Base-by-base conservation (phyloP, 2,329 filamentous ascomycete species). In the Microsporum audouinii region DNA sequence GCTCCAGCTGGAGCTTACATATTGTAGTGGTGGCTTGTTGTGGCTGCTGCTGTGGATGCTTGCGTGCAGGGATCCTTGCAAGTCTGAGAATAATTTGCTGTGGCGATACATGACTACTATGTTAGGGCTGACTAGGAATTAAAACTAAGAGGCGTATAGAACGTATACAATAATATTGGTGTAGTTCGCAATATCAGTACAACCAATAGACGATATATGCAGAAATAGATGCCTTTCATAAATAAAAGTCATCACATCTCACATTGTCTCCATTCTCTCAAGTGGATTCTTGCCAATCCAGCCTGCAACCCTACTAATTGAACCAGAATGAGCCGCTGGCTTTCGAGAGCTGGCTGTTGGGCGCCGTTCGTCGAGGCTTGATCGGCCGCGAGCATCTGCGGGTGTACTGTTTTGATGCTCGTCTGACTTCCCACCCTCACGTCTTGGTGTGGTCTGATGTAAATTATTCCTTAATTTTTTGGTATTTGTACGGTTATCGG, bases 241-340 rank as follows among this genome's bases (percentile, higher is more conserved):
- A 43, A 43, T 14, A 43, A 17, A 17, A 17, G 5, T 53, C 23
- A 10, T 8, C 6, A 31, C 27, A 14, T 34, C 23, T 59, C 33
- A 59, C 29, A 59, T 49, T 3, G 57, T 59, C 2, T 59, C 57
- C 17, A 49, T 59, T 27, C 57, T 59, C n/a, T 59, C 57, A 17
- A 59, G 38, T 17, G 41, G 8, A 17, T 23, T 49, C 31, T 43
- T 59, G 23, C 55, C 55, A 31, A 57, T 43, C 55, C 57, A 59
- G 57, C 57, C 41, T 8, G 57, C 43, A 34, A 43, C 57, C 17
- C 43, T 49, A 34, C 41, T 45, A 43, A 59, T 59, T 5, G 57
- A 49, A 14, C 57, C 57, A 2, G 57, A 57, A 43, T 57, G 31
- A 31, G 51, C 27, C 29, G 33, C 55, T 5, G 39, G 23, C 4